Conservation (phyloP, 352 stramenopile genomes). For the Phytophthora nicotianae region DNA sequence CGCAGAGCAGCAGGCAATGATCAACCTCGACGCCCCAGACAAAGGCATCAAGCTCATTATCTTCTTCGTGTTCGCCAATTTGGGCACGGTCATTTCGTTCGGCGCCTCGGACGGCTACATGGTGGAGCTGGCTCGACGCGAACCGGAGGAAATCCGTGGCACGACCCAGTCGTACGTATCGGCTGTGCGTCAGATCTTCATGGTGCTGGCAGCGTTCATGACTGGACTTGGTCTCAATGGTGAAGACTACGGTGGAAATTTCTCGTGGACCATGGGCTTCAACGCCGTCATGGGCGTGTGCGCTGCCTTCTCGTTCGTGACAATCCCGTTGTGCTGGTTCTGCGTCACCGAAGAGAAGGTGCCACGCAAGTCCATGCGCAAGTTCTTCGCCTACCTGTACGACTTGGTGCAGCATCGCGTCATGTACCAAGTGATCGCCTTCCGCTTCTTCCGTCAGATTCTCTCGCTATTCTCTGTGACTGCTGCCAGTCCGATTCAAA, state of each 20-base stretch:
- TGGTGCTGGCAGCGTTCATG: conserved; percentile 48
- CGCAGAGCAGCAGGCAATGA: conserved; percentile 30
- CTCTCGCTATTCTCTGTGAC: conserved; percentile 58
- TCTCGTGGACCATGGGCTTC: conserved; percentile 62
- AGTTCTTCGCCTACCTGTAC: conserved; percentile 45
- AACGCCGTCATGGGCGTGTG: conserved; percentile 56
- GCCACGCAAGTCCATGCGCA: conserved; percentile 37
- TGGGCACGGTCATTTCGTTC: conserved; percentile 81
- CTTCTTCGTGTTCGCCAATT: conserved; percentile 71
- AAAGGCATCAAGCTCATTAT: conserved; percentile 58
- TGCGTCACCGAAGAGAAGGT: conserved; percentile 48
- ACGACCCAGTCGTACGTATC: conserved; percentile 49
- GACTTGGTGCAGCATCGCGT: conserved; percentile 55
- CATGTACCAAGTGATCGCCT: conserved; percentile 58
- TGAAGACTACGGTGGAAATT: conserved; percentile 50
- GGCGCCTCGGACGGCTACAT: conserved; percentile 70
- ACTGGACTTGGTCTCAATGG: conserved; percentile 54
- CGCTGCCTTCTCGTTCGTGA: conserved; percentile 41
- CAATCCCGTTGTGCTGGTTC: conserved; percentile 49
- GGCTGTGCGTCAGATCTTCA: conserved; percentile 37
- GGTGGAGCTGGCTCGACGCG: conserved; percentile 59
- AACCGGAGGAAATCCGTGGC: conserved; percentile 50
- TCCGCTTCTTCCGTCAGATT: conserved; percentile 56
- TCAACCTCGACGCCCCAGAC: conserved; percentile 49
- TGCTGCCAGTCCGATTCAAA: conserved; percentile 50